A percentile compares a stretch with the other conserved stretches of the same genome.
These are phyloP conservation scores for Epichloe gansuensis DNA, from an alignment of 2,329 filamentous ascomycete species.

Conservation along the genomic window DNA sequence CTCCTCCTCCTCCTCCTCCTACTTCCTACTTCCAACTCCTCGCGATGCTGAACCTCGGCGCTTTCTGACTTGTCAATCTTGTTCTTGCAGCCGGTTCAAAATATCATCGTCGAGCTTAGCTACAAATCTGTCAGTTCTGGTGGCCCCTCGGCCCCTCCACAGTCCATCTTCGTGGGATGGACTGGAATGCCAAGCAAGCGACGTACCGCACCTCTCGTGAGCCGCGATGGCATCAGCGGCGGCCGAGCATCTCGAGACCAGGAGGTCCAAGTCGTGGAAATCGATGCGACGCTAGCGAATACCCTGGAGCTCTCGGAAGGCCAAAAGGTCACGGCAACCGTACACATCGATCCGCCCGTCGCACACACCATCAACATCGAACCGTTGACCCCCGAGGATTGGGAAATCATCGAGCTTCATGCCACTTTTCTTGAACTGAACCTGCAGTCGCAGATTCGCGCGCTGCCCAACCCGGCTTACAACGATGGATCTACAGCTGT, in stretches of 20 bases:
- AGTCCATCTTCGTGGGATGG: constrained; percentile 84
- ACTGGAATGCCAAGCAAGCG: constrained; percentile 95
- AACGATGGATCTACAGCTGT: constrained; percentile 36
- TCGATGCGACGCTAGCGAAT: constrained; percentile 73
- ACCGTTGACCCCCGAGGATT: constrained; percentile 85
- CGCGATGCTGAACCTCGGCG: not conserved
- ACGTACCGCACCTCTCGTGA: constrained; percentile 58
- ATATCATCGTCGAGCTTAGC: constrained; percentile 87
- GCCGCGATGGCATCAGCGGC: constrained; percentile 57
- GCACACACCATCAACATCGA: constrained; percentile 96
- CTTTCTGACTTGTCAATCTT: constrained; percentile 1
- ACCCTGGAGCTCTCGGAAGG: constrained; percentile 68
- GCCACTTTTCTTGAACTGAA: constrained; percentile 93
- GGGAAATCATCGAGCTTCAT: constrained; percentile 98
- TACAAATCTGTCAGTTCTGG: constrained; percentile 44
- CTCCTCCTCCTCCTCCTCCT: not conserved
- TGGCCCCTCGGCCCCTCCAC: constrained; percentile 36
- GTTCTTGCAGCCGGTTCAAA: constrained; percentile 64
- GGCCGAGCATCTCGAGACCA: constrained; percentile 54
- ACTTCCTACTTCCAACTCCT: not conserved
- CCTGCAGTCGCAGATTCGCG: constrained; percentile 81
- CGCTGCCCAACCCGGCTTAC: constrained; percentile 74
- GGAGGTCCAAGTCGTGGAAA: constrained; percentile 65
- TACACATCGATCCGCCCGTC: constrained; percentile 83
- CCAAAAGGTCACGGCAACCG: constrained; percentile 55